These are phyloP conservation scores for Pseudotsuga menziesii DNA, from an alignment of 75 land plant genomes.

Conservation along the genomic window DNA sequence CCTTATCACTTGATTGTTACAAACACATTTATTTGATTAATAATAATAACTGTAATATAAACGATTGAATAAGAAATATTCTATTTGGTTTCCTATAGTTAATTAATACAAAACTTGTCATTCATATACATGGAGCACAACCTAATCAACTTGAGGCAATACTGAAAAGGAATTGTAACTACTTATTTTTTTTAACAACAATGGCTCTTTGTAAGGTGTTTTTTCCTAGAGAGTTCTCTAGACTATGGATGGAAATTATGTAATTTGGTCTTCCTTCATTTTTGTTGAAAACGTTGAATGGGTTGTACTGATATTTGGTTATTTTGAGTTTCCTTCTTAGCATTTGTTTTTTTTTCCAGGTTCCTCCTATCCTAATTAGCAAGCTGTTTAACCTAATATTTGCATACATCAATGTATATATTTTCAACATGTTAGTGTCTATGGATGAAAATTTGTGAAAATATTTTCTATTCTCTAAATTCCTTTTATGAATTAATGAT, in stretches of 20 bases:
- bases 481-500: neutral
- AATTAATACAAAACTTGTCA: too few species aligned
- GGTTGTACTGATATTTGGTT: neutral
- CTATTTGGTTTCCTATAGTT: too few species aligned
- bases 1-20: too few species aligned
- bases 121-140: too few species aligned
- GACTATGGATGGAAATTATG: conserved; percentile 88
- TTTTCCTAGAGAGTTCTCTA: too few species aligned
- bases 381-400: conserved; percentile 86
- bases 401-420: conserved; percentile 86
- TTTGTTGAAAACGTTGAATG: neutral
- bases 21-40: too few species aligned
- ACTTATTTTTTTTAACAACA: too few species aligned
- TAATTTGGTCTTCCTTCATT: conserved; percentile 19
- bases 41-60: too few species aligned
- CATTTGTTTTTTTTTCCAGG: conserved; percentile 28
- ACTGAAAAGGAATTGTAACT: too few species aligned
- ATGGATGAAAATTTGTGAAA: neutral
- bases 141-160: too few species aligned
- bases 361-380: conserved; percentile 67
- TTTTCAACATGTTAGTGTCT: conserved; percentile 67
- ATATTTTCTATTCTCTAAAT: neutral
- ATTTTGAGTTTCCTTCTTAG: neutral
- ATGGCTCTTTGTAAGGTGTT: too few species aligned
- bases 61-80: too few species aligned